Conservation (phyloP, 2,329 filamentous ascomycete genomes). For the Cladosporium colombiae region DNA sequence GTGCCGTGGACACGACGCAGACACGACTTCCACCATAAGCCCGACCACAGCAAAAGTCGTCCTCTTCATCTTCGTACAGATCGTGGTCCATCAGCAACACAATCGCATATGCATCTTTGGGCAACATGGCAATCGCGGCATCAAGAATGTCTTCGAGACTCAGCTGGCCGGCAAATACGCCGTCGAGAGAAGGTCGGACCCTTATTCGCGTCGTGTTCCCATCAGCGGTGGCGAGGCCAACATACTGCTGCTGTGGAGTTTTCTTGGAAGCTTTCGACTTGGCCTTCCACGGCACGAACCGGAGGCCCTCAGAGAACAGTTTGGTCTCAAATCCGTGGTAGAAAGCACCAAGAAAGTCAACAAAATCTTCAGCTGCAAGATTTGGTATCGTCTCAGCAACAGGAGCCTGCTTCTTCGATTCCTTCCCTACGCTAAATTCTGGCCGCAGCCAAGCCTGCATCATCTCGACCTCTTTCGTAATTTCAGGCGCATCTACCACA, state of each 20-base stretch:
- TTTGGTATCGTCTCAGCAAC: constrained; percentile 15
- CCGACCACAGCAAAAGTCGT: constrained; percentile 66
- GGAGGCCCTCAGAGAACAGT: constrained; percentile 41
- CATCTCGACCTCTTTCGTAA: constrained; percentile 40
- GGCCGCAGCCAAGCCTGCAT: constrained; percentile 50
- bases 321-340: constrained; percentile 59
- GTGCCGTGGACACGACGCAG: constrained; percentile 61
- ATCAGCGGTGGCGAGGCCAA: constrained; percentile 48
- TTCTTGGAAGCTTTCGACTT: constrained; percentile 10
- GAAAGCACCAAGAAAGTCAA: constrained; percentile 50
- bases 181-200: constrained; percentile 51
- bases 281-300: constrained; percentile 53
- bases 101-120: constrained; percentile 60
- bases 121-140: constrained; percentile 55
- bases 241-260: constrained; percentile 31
- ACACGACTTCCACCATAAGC: constrained; percentile 67
- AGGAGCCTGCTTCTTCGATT: constrained; percentile 12
- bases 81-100: constrained; percentile 62
- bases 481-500: constrained; percentile 50
- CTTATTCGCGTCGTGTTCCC: constrained; percentile 51
- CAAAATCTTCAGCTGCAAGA: constrained; percentile 37
- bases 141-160: constrained; percentile 65
- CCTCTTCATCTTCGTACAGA: constrained; percentile 65
- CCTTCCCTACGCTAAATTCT: constrained; percentile 5
- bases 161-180: constrained; percentile 53